Percentiles rank a stretch among this genome's conserved stretches.
These are phyloP conservation scores for Amanita pallidorosea DNA, from an alignment of 768 basidiomycete genomes.

Conservation along the genomic window DNA sequence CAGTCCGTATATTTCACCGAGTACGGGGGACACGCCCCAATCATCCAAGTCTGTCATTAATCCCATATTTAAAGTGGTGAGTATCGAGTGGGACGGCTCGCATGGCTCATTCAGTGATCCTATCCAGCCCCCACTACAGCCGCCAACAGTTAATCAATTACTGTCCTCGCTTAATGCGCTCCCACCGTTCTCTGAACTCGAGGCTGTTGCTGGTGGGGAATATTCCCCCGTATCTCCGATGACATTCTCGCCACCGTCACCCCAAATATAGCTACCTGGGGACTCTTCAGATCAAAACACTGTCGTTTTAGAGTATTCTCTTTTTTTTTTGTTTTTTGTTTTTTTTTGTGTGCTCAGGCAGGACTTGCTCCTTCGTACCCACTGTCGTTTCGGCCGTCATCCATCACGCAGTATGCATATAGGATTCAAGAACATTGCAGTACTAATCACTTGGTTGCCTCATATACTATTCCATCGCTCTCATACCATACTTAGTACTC, in stretches of 20 bases:
- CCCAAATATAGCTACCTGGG: conserved; percentile 28
- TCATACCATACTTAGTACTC: conserved; percentile 29
- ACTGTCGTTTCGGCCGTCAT: conserved; percentile 11
- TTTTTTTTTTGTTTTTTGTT: conserved; percentile 6
- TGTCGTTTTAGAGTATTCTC: conserved; percentile 9
- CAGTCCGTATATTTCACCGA: conserved; percentile 48
- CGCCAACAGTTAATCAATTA: conserved; percentile 16
- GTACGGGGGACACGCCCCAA: conserved; percentile 50
- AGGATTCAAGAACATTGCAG: conserved; percentile 4
- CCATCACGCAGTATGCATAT: conserved; percentile 5
- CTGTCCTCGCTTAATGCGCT: conserved; percentile 37
- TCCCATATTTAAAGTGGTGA: conserved; percentile 86
- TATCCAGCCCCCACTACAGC: conserved; percentile 43
- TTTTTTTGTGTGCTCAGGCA: conserved; percentile 6
- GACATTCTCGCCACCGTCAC: conserved; percentile 45
- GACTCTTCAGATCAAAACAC: conserved; percentile 15
- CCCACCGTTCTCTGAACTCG: conserved; percentile 73
- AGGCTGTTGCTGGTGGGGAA: conserved; percentile 75
- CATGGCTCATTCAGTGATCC: conserved; percentile 24
- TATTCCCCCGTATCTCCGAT: conserved; percentile 65
- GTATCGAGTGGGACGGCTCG: conserved; percentile 34
- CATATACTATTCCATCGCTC: conserved; percentile 1
- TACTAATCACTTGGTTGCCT: conserved; percentile 7
- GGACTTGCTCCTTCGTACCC: conserved; percentile 7
- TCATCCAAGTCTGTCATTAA: conserved; percentile 66